Conservation (phyloP, 805 yeast species). For the Candida hispaniensis region DNA sequence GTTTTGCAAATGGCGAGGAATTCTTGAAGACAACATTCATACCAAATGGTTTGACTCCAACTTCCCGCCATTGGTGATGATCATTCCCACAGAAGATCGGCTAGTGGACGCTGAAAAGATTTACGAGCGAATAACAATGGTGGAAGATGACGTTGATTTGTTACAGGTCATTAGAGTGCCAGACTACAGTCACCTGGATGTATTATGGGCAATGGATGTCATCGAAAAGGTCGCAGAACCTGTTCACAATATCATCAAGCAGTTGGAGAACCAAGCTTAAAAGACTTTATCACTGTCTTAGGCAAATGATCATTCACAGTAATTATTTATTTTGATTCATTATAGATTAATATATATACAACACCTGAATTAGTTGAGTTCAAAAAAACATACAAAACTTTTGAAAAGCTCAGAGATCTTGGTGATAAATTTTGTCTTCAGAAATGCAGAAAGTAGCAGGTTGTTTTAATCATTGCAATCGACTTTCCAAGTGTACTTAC, state of each 20-base stretch:
- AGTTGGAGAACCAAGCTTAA: constrained; percentile 12
- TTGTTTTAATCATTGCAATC: constrained; percentile 9
- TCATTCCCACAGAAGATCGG: constrained; percentile 62
- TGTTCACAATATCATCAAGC: constrained; percentile 25
- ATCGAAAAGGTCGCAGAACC: constrained; percentile 51
- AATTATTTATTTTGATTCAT: too few relatives aligned
- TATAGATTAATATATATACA: too few relatives aligned
- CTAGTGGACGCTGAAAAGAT: constrained; percentile 69
- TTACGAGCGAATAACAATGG: constrained; percentile 44
- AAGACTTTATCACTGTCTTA: too few relatives aligned
- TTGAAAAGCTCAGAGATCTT: constrained; percentile 18
- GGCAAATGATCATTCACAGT: too few relatives aligned
- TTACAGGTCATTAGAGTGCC: constrained; percentile 38
- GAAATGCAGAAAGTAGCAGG: constrained; percentile 17
- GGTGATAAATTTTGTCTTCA: constrained; percentile 18
- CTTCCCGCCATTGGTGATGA: constrained; percentile 52
- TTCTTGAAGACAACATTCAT: constrained; percentile 39
- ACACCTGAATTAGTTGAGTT: constrained; percentile 8
- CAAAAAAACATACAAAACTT: constrained; percentile 2
- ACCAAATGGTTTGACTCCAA: constrained; percentile 31
- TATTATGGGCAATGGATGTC: constrained; percentile 81
- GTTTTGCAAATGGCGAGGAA: constrained; percentile 41
- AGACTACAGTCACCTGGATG: constrained; percentile 78
- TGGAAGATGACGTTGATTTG: constrained; percentile 30
- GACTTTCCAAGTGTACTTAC: constrained; percentile 1